Evolutionary conservation across 2,329 filamentous ascomycete species (phyloP).

Genomic region (Alternaria triticimaculans): DNA sequence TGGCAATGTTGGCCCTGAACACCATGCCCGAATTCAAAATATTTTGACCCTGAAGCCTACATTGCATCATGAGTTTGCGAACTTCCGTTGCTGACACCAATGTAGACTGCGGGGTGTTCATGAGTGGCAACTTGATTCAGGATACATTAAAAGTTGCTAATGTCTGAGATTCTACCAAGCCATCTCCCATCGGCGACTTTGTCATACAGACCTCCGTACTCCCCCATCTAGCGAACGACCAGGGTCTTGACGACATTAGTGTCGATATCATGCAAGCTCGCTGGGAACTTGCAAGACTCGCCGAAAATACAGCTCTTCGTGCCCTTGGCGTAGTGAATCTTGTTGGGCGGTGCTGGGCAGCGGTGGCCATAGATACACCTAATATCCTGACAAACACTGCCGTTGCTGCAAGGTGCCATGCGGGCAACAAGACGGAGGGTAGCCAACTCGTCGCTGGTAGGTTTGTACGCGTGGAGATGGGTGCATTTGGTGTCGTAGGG

Average conservation of each 20-base stretch:
- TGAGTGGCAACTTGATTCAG: background rate
- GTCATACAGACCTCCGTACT: background rate
- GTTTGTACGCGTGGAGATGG: slow-evolving; percentile 61
- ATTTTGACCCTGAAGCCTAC: background rate
- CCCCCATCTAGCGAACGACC: slow-evolving; percentile 34
- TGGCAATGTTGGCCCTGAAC: background rate
- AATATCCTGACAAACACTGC: slow-evolving; percentile 63
- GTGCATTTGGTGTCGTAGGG: slow-evolving; percentile 62
- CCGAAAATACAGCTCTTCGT: slow-evolving; percentile 64
- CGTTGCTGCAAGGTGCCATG: slow-evolving; percentile 67
- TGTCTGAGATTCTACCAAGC: background rate
- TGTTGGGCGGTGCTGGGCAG: slow-evolving; percentile 59
- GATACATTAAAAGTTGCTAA: background rate
- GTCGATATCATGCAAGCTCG: slow-evolving; percentile 65
- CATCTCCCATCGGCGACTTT: background rate
- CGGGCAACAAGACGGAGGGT: slow-evolving; percentile 66
- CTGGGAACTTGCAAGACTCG: slow-evolving; percentile 64
- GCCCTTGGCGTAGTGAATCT: slow-evolving; percentile 52
- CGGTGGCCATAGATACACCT: slow-evolving; percentile 70
- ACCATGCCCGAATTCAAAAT: background rate
- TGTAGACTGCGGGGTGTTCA: background rate
- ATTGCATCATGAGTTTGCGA: background rate
- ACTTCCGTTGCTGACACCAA: background rate
- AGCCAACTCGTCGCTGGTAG: slow-evolving; percentile 60
- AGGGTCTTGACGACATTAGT: slow-evolving; percentile 61